A percentile compares a stretch with the other conserved stretches of the same genome.
Evolutionary conservation across 1,284 basidiomycete species (phyloP).

Genomic region (Calocybe gambosa): DNA sequence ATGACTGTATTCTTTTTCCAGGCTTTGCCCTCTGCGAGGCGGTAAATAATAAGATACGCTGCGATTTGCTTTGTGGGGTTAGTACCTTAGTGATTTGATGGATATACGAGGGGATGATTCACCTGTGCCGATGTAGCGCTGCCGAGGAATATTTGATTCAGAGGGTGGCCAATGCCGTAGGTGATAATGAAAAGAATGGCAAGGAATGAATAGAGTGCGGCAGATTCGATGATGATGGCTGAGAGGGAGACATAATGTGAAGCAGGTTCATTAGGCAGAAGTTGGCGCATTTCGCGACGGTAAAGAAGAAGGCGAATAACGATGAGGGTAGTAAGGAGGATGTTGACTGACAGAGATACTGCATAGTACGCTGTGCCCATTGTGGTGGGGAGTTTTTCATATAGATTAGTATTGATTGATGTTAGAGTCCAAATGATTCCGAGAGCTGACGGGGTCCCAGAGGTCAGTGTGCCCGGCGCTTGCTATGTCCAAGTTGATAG

Average conservation of each 20-base stretch:
- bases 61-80: constrained; percentile 31
- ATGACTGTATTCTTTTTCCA: constrained; percentile 23
- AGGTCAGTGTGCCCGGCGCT: not conserved
- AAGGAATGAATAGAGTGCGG: constrained; percentile 36
- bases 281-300: constrained; percentile 25
- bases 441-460: constrained; percentile 25
- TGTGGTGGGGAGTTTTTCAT: constrained; percentile 31
- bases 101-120: not conserved
- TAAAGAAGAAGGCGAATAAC: constrained; percentile 30
- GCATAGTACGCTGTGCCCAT: constrained; percentile 36
- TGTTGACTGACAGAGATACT: constrained; percentile 38
- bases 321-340: constrained; percentile 39
- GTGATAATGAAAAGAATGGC: constrained; percentile 39
- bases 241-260: constrained; percentile 25
- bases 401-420: constrained; percentile 33
- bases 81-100: not conserved
- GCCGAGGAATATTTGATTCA: constrained; percentile 31
- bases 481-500: not conserved
- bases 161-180: constrained; percentile 32
- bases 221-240: constrained; percentile 36
- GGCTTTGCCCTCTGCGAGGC: constrained; percentile 35
- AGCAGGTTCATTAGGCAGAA: constrained; percentile 28
- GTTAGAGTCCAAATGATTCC: constrained; percentile 38
- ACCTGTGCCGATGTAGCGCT: constrained; percentile 30
- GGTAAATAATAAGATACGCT: constrained; percentile 35